phyloP scores from a whole-genome alignment of 1,284 basidiomycete species.

The Austroboletus niveus region DNA sequence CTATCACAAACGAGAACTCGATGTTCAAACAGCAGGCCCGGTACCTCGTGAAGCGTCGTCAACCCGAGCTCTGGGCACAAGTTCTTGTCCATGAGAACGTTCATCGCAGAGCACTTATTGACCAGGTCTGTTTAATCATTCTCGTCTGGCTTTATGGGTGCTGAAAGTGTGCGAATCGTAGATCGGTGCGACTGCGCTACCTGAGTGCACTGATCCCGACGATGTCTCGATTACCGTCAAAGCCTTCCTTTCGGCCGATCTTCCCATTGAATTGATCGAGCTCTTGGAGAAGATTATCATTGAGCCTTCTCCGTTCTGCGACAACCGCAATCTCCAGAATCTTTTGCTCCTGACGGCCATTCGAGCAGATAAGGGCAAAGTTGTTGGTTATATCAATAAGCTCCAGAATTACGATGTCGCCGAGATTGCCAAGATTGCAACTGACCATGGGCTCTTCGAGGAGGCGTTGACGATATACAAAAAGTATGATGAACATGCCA shows the following conservation, averaged over 20 bases:
- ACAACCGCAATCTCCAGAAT: conserved; percentile 96
- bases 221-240: conserved; percentile 99
- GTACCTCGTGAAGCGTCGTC: conserved; percentile 95
- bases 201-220: conserved; percentile 97
- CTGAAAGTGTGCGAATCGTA: conserved; percentile 29
- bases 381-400: conserved; percentile 98
- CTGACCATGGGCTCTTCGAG: conserved; percentile 94
- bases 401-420: conserved; percentile 92
- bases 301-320: conserved; percentile 95
- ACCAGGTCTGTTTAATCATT: conserved; percentile 62
- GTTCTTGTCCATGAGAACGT: conserved; percentile 90
- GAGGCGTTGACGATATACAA: conserved; percentile 97
- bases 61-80: conserved; percentile 95
- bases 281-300: conserved; percentile 98
- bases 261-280: conserved; percentile 97
- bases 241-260: conserved; percentile 96
- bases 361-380: conserved; percentile 98
- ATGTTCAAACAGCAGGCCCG: conserved; percentile 99
- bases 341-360: conserved; percentile 94
- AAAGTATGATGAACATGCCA: conserved; percentile 91
- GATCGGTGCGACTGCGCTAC: conserved; percentile 92
- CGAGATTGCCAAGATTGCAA: conserved; percentile 97
- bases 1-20: conserved; percentile 98
- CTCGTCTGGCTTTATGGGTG: background rate
- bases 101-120: conserved; percentile 91